Base-by-base conservation (phyloP, 2,329 filamentous ascomycete species). In the Penicillium sp. region DNA sequence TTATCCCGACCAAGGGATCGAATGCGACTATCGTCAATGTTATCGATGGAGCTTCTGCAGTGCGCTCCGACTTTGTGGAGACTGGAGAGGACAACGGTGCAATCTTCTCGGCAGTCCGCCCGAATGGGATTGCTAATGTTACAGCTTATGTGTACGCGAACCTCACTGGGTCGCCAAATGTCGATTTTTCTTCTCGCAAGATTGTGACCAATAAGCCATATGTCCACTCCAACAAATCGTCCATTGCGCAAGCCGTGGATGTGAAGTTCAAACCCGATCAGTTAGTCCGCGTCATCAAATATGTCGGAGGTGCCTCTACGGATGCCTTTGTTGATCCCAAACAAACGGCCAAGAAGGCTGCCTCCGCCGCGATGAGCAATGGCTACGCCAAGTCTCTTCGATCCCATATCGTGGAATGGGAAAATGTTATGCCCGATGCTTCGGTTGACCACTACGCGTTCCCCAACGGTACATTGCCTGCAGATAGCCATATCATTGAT, bases 41-140 rank as follows among this genome's bases (percentile, higher is more conserved):
- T 0, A 69, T 91, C 5, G 86, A 91, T 63, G 89, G 89, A 0
- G 81, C 83, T 61, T 83, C 84, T 64, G 88, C 89, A n/a, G 83
- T 88, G 9, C 81, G 88, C 15, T 84, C 86, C 0, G 80, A 84
- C 43, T 82, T 85, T 58, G 80, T 81, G 1, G 78, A 78, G 1
- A 88, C 85, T 27, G 82, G 81, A 1, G 75, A 79, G 38, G 84
- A 86, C 40, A 71, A 78, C 2, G 77, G 80, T 19, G 76, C 82
- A 1, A 87, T 91, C 43, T 90, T 83, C 77, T 81, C 85, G 2
- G 83, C 86, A 1, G 87, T 91, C 2, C 81, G 81, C 27, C 89
- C 89, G 0, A 73, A 78, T 50, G 86, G 86, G 2, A 76, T 90
- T 42, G 69, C 72, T 21, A 82, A 89, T 65, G 82, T 89, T 40